A percentile compares a stretch with the other conserved stretches of the same genome.
These are phyloP conservation scores for Tremellales sp. DNA, from an alignment of 1,284 basidiomycete genomes.

Conservation along the genomic window DNA sequence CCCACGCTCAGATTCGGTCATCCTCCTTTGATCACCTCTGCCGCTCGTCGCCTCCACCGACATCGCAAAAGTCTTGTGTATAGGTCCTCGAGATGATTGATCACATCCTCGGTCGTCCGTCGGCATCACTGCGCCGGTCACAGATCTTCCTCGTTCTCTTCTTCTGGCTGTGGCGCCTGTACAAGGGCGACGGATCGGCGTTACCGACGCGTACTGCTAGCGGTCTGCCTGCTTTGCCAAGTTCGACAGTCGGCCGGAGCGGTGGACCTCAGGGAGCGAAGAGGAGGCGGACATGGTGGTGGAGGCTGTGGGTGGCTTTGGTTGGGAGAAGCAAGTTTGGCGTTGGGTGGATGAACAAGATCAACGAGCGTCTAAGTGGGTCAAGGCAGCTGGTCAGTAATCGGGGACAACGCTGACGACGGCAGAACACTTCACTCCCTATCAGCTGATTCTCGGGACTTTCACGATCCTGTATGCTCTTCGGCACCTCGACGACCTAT, in stretches of 20 bases:
- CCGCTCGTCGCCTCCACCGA: no score
- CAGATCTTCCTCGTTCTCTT: conserved; percentile 79
- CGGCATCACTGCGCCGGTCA: conserved; percentile 66
- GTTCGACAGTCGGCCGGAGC: conserved; percentile 1
- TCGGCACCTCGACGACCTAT: conserved; percentile 78
- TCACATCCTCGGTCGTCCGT: conserved; percentile 73
- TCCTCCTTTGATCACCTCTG: no score
- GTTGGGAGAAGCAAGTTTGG: conserved; percentile 28
- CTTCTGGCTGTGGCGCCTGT: conserved; percentile 82
- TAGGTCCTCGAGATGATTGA: conserved; percentile 72
- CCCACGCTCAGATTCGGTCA: no score
- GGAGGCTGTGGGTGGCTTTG: conserved; percentile 23
- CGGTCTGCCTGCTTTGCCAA: conserved; percentile 6
- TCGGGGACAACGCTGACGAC: neutral
- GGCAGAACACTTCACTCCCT: conserved; percentile 81
- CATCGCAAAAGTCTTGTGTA: no score
- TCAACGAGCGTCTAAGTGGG: conserved; percentile 44
- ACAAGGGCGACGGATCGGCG: conserved; percentile 58
- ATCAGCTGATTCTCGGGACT: conserved; percentile 85
- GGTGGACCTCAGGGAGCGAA: conserved; percentile 3
- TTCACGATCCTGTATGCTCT: conserved; percentile 80
- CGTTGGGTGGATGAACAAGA: conserved; percentile 34
- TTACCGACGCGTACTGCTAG: conserved; percentile 5
- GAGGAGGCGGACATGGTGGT: conserved; percentile 23
- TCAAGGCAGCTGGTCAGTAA: conserved; percentile 15